phyloP scores from a whole-genome alignment of 148 eudicot species.

The Rhododendron ferrugineum region DNA sequence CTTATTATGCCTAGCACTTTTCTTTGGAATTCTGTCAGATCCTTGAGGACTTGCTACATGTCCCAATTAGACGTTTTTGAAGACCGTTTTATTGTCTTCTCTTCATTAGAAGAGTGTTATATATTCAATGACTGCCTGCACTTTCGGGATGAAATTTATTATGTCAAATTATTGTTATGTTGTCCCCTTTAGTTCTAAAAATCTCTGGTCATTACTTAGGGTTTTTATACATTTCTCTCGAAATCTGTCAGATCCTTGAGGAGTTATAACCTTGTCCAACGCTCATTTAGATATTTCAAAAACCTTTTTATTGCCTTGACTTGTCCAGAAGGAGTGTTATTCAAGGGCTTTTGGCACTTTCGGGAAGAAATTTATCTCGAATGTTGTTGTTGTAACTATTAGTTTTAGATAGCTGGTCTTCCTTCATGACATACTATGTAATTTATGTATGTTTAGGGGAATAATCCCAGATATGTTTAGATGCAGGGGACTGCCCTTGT shows the following conservation, averaged over 20 bases:
- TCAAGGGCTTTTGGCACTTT: background rate
- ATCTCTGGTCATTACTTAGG: background rate
- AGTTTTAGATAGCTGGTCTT: background rate
- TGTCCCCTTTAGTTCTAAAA: background rate
- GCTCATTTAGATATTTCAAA: background rate
- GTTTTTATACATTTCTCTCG: constrained; percentile 3
- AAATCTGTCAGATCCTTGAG: background rate
- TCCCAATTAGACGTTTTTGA: background rate
- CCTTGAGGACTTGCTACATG: background rate
- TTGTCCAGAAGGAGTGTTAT: background rate
- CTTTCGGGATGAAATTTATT: no score
- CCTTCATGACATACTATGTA: background rate
- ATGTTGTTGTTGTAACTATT: background rate
- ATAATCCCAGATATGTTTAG: background rate
- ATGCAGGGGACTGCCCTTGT: constrained; percentile 6
- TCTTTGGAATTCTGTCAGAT: background rate
- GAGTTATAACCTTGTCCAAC: background rate
- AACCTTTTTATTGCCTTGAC: background rate
- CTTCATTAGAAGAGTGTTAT: background rate
- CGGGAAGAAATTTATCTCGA: background rate
- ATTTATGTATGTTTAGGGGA: background rate
- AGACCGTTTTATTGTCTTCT: background rate
- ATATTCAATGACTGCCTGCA: background rate
- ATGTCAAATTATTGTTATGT: background rate
- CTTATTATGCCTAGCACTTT: constrained; percentile 9